Percentiles rank a stretch among this genome's conserved stretches.
phyloP scores from a whole-genome alignment of 1,284 basidiomycete genomes.

The Peniophora sp. region DNA sequence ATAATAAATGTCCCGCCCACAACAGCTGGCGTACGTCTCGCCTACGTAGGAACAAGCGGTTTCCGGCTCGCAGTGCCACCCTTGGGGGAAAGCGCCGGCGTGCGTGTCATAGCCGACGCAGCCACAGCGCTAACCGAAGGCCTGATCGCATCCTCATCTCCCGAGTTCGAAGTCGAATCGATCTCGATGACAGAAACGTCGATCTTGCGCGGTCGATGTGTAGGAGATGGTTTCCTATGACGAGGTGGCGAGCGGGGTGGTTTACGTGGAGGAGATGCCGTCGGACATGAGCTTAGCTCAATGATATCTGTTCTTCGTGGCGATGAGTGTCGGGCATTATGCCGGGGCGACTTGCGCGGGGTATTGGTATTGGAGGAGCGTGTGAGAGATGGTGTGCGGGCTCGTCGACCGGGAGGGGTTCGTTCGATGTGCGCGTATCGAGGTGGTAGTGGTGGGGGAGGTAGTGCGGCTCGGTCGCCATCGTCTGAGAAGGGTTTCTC shows the following conservation, averaged over 20 bases:
- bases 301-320: slow-evolving; percentile 8
- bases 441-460: neutral
- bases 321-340: slow-evolving; percentile 16
- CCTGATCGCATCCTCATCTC: slow-evolving; percentile 5
- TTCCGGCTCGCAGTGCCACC: too few species aligned
- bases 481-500: slow-evolving; percentile 5
- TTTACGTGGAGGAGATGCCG: neutral
- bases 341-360: slow-evolving; percentile 17
- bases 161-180: slow-evolving; percentile 4
- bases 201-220: slow-evolving; percentile 21
- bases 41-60: too few species aligned
- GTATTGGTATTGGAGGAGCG: neutral
- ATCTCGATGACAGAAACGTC: slow-evolving; percentile 5
- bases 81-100: too few species aligned
- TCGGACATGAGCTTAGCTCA: neutral
- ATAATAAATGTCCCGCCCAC: too few species aligned
- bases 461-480: slow-evolving; percentile 6
- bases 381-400: neutral
- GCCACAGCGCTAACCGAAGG: too few species aligned
- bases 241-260: neutral
- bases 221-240: slow-evolving; percentile 16
- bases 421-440: slow-evolving; percentile 4
- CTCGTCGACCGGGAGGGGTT: neutral
- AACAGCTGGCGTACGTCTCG: too few species aligned
- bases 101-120: too few species aligned